These are phyloP conservation scores for Hyphopichia buzzinii DNA, from an alignment of 1,139 yeast species.

Conservation along the genomic window DNA sequence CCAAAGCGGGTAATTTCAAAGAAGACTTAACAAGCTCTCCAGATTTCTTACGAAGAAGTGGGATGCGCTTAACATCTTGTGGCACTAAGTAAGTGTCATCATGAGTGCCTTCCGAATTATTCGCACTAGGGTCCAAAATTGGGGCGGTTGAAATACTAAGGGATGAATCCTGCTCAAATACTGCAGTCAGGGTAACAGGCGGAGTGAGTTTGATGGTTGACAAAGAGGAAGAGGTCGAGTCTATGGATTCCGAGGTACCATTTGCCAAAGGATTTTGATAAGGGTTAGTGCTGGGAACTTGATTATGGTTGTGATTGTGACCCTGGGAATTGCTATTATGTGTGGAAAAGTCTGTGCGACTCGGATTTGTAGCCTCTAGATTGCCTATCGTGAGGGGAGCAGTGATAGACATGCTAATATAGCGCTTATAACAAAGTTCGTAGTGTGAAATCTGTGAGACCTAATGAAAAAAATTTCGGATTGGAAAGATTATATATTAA, in stretches of 20 bases:
- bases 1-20: constrained; percentile 28
- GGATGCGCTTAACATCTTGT: background rate
- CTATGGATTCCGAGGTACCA: constrained; percentile 1
- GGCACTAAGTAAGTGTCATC: background rate
- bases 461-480: background rate
- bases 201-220: constrained; percentile 5
- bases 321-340: background rate
- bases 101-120: background rate
- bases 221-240: background rate
- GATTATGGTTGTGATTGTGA: background rate
- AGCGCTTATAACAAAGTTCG: too few species aligned
- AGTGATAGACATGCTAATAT: background rate
- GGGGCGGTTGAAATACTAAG: background rate
- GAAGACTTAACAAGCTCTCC: constrained; percentile 43
- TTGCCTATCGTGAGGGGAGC: background rate
- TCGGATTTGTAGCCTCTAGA: background rate
- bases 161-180: background rate
- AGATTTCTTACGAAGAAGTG: constrained; percentile 30
- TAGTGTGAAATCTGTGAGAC: too few species aligned
- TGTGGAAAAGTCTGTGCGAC: background rate
- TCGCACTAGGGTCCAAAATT: background rate
- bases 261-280: background rate
- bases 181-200: background rate
- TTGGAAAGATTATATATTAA: background rate
- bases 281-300: too few species aligned